Evolutionary conservation across 2,329 filamentous ascomycete species (phyloP).

Genomic region (Penicillium psychrosexuale): DNA sequence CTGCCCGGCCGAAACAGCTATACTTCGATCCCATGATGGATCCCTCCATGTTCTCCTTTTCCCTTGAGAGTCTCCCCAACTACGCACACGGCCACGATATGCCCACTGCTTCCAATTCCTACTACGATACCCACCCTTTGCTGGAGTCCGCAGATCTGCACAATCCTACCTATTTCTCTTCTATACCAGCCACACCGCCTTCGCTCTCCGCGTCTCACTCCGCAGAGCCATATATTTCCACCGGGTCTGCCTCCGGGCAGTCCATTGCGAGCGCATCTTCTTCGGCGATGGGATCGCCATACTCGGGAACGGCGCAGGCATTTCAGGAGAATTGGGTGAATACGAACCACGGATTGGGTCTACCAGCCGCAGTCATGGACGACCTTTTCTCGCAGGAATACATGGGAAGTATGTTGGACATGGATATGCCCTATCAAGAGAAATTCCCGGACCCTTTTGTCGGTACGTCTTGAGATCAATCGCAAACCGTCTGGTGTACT

Average conservation of each 20-base stretch:
- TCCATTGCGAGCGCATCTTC: constrained; percentile 59
- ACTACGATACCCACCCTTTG: constrained; percentile 27
- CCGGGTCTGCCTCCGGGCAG: constrained; percentile 58
- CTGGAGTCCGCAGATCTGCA: constrained; percentile 29
- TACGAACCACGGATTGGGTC: constrained; percentile 53
- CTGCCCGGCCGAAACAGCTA: constrained; percentile 28
- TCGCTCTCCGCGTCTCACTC: constrained; percentile 29
- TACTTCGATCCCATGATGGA: constrained; percentile 36
- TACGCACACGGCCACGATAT: constrained; percentile 20
- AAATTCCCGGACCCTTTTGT: constrained; percentile 42
- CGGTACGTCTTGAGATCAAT: constrained; percentile 26
- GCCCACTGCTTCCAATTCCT: constrained; percentile 25
- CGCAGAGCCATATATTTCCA: constrained; percentile 51
- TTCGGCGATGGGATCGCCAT: constrained; percentile 65
- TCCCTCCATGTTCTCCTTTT: constrained; percentile 31
- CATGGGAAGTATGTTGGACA: constrained; percentile 44
- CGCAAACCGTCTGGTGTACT: constrained; percentile 1
- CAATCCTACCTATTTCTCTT: constrained; percentile 27
- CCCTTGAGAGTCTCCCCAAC: constrained; percentile 25
- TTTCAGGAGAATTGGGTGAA: constrained; percentile 59
- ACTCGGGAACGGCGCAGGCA: constrained; percentile 59
- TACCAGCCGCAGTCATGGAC: constrained; percentile 62
- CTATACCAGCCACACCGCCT: constrained; percentile 35
- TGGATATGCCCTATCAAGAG: constrained; percentile 43
- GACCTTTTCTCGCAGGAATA: constrained; percentile 58